A percentile compares a stretch with the other conserved stretches of the same genome.
Evolutionary conservation across 371 early-diverging fungal species (phyloP).

Genomic region (Mortierella sp.): DNA sequence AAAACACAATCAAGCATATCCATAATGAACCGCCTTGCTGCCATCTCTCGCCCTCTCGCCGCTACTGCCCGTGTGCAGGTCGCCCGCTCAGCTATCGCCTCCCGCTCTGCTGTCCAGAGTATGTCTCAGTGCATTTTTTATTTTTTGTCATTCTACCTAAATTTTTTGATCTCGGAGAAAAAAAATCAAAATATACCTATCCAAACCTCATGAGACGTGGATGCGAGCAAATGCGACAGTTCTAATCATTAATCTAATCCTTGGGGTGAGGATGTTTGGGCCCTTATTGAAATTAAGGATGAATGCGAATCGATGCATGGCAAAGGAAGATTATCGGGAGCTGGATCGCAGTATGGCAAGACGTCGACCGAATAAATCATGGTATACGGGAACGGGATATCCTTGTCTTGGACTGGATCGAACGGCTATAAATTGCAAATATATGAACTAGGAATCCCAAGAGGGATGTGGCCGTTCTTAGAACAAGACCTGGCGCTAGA

Average conservation of each 20-base stretch:
- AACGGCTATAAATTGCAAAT: background rate
- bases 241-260: too few relatives aligned
- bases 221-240: too few relatives aligned
- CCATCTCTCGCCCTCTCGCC: constrained; percentile 48
- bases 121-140: constrained; percentile 10
- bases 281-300: too few relatives aligned
- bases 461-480: background rate
- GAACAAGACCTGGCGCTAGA: background rate
- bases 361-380: too few relatives aligned
- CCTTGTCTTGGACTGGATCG: background rate
- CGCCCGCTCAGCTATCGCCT: constrained; percentile 46
- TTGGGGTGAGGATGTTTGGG: too few relatives aligned
- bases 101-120: constrained; percentile 54
- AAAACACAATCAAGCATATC: constrained; percentile 2
- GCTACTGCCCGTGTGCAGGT: constrained; percentile 48
- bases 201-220: too few relatives aligned
- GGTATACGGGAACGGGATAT: background rate
- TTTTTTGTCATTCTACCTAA: background rate
- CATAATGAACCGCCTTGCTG: constrained; percentile 41
- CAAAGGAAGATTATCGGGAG: too few relatives aligned
- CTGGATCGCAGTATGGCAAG: too few relatives aligned
- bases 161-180: constrained; percentile 1
- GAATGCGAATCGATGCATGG: too few relatives aligned
- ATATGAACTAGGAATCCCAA: background rate
- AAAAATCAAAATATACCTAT: background rate